Base-by-base conservation (phyloP, 2,329 filamentous ascomycete genomes). In the Septoria petroselini region DNA sequence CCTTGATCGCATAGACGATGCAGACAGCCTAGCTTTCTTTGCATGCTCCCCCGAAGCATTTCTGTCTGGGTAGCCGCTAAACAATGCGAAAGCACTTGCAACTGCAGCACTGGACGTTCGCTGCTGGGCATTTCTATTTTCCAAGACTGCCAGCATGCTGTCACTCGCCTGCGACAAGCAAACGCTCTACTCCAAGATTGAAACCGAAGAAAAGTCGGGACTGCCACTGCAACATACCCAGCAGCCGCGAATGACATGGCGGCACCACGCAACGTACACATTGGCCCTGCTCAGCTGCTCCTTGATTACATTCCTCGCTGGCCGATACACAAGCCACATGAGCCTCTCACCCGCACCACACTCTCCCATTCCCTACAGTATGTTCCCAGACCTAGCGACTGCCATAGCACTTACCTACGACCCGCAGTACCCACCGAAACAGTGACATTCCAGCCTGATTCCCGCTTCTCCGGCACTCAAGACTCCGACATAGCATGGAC, bases 401-500 rank as follows among this genome's bases (percentile, higher is more conserved):
- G 14, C 25, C 12, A 30, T 7, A 2, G 4, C 14, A 9, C n/a
- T 18, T 6, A 19, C 9, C 7, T 11, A 31, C 27, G 0, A 19
- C 8, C 6, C 15, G 18, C 18, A 42, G 40, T 42, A 12, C 40
- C 40, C n/a, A 5, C 11, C 1, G 17, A 42, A 31, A 5, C 11
- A 2, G 52, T 58, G 1, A 63, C 41, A 2, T 66, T 66, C 41
- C 53, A 62, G 4, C 54, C 48, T 31, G 53, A 65, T 23, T 42
- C 53, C 6, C 31, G 53, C 15, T 67, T 60, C 52, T 58, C 62
- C 19, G 50, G 46, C 7, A 48, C 17, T 14, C 2, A 14, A 2
- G 54, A 64, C 18, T 55, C 57, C n/a, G 64, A 65, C 45, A 45
- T 52, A 42, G 62, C 62, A 8, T 67, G 64, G 64, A 50, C 46